Percentiles rank a stretch among this genome's conserved stretches.
Evolutionary conservation across 306 rosid species (phyloP).

Genomic region (Benincasa hispida): DNA sequence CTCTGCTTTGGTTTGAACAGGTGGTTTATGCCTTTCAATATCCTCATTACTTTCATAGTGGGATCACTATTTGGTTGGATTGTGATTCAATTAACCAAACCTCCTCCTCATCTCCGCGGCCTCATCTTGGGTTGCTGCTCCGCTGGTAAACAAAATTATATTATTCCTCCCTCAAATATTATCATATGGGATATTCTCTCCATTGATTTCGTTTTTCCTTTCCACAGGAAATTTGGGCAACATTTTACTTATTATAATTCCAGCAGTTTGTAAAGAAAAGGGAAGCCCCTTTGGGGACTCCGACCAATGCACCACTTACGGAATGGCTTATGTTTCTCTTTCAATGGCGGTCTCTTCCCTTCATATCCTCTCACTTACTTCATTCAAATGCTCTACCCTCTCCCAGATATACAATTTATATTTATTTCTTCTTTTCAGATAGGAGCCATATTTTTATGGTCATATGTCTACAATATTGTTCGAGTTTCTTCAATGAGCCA

Average conservation of each 20-base stretch:
- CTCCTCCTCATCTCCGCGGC: slow-evolving; percentile 39
- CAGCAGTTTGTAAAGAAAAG: slow-evolving; percentile 45
- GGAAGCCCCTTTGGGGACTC: slow-evolving; percentile 52
- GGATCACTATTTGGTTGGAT: slow-evolving; percentile 44
- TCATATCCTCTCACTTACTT: neutral
- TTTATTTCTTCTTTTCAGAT: too few relatives aligned
- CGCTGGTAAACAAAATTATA: too few relatives aligned
- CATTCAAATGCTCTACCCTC: neutral
- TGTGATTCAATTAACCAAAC: slow-evolving; percentile 25
- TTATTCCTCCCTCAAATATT: too few relatives aligned
- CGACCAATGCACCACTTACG: slow-evolving; percentile 24
- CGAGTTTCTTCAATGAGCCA: slow-evolving; percentile 34
- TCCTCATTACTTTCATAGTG: slow-evolving; percentile 30
- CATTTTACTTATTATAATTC: slow-evolving; percentile 35
- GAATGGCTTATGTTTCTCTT: slow-evolving; percentile 47
- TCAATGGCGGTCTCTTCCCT: slow-evolving; percentile 36
- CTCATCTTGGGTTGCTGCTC: slow-evolving; percentile 47
- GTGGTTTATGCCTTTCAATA: slow-evolving; percentile 51
- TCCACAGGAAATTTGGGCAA: slow-evolving; percentile 44
- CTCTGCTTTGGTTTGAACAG: too few relatives aligned
- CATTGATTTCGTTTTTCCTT: too few relatives aligned
- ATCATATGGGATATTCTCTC: too few relatives aligned
- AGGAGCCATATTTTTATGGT: slow-evolving; percentile 64
- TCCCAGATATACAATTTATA: too few relatives aligned
- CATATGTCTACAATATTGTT: slow-evolving; percentile 71